Evolutionary conservation across 129 eudicot genomes (phyloP).

Genomic region (Cynara cardunculus): DNA sequence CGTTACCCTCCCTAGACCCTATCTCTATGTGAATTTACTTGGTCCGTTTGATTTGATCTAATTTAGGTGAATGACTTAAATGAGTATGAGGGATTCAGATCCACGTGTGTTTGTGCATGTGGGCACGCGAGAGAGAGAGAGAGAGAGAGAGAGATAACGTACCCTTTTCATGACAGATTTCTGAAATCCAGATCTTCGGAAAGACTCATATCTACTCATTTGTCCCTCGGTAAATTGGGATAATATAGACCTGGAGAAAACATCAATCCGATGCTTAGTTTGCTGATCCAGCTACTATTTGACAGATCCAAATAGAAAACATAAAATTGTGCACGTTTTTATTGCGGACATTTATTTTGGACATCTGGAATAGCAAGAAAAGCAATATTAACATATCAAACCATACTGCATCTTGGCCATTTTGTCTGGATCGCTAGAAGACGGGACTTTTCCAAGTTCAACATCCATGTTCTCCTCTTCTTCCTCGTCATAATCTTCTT

Average conservation of each 20-base stretch:
- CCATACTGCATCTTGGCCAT: conserved; percentile 93
- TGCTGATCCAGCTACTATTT: neutral
- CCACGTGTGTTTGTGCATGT: too few species aligned
- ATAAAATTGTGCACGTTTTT: neutral
- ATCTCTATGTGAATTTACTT: too few species aligned
- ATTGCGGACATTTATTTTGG: neutral
- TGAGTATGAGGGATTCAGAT: too few species aligned
- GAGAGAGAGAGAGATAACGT: neutral
- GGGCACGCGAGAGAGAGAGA: neutral
- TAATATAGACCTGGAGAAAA: conserved; percentile 58
- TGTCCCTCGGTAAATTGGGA: conserved; percentile 88
- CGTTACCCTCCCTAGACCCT: too few species aligned
- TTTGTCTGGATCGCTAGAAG: conserved; percentile 77
- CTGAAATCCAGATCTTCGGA: conserved; percentile 94
- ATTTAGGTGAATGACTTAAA: too few species aligned
- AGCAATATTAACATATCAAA: neutral
- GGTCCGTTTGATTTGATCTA: too few species aligned
- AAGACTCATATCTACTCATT: conserved; percentile 92
- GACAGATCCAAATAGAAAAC: neutral
- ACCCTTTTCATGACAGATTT: conserved; percentile 98
- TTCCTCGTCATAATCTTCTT: conserved; percentile 90
- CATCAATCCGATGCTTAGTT: neutral
- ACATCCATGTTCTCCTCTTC: conserved; percentile 94
- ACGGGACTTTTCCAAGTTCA: conserved; percentile 62
- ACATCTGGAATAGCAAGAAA: neutral